Percentiles rank a stretch among this genome's conserved stretches.
Conservation (phyloP, 805 yeast species). For the Cyberlindnera amylophila region DNA sequence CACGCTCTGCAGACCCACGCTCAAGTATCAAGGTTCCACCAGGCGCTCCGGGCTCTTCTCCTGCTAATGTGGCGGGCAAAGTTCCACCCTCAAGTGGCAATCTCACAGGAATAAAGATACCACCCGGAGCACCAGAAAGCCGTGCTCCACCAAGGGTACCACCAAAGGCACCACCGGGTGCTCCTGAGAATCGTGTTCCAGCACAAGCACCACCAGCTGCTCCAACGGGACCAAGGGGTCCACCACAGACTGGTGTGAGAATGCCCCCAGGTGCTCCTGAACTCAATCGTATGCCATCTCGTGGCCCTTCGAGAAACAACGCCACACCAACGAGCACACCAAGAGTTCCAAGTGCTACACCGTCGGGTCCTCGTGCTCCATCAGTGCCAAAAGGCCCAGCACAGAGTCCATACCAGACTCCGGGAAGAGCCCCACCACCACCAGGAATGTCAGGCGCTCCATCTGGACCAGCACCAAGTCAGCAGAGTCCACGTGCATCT, state of each 20-base stretch:
- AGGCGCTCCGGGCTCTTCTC: no score
- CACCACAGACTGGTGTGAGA: not conserved
- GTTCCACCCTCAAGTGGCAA: no score
- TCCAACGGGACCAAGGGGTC: not conserved
- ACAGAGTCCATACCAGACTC: not conserved
- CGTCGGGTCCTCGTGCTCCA: not conserved
- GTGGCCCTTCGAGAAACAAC: not conserved
- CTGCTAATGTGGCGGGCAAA: no score
- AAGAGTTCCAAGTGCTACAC: not conserved
- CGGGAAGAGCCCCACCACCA: not conserved
- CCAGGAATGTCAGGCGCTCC: not conserved
- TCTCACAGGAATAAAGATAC: not conserved
- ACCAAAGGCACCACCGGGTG: not conserved
- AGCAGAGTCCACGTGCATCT: not conserved
- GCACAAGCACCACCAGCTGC: not conserved
- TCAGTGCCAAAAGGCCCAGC: not conserved
- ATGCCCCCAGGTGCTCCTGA: slow-evolving; percentile 6
- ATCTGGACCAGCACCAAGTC: not conserved
- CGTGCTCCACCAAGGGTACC: not conserved
- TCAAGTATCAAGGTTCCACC: slow-evolving; percentile 1
- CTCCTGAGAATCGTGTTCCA: not conserved
- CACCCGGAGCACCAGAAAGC: not conserved
- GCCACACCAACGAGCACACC: slow-evolving; percentile 1
- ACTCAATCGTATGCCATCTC: not conserved
- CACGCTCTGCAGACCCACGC: not conserved